Conservation (phyloP, 768 basidiomycete species). For the Russula olivacea region DNA sequence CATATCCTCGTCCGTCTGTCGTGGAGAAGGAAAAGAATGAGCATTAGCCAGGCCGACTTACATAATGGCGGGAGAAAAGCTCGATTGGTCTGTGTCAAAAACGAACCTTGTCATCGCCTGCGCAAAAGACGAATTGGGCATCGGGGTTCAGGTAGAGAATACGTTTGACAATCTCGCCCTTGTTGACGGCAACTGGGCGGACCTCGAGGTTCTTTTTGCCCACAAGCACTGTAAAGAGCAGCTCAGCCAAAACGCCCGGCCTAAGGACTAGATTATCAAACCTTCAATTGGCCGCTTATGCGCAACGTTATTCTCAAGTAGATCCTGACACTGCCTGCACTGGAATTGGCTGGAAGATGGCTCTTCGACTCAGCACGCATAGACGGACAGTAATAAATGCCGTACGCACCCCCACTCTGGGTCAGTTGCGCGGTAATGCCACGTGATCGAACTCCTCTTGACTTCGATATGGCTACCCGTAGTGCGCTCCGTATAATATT, state of each 20-base stretch:
- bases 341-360: conserved; percentile 62
- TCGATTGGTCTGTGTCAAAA: background rate
- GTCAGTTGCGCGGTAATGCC: conserved; percentile 92
- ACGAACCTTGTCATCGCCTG: conserved; percentile 91
- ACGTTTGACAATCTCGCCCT: conserved; percentile 97
- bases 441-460: conserved; percentile 97
- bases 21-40: background rate
- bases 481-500: conserved; percentile 94
- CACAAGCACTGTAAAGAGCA: conserved; percentile 58
- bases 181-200: conserved; percentile 91
- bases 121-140: conserved; percentile 94
- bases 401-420: conserved; percentile 88
- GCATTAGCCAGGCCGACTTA: too few species aligned
- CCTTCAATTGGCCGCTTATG: conserved; percentile 93
- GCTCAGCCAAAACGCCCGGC: background rate
- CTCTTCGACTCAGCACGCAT: background rate
- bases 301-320: conserved; percentile 90
- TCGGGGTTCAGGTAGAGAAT: conserved; percentile 91
- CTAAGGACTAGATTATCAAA: conserved; percentile 27
- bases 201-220: conserved; percentile 99
- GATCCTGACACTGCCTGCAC: conserved; percentile 93
- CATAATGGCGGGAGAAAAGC: too few species aligned
- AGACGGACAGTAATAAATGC: background rate
- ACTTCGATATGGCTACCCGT: conserved; percentile 94
- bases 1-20: conserved; percentile 97